Base-by-base conservation (phyloP, 2,329 filamentous ascomycete genomes). In the Hypoxylon sp. region DNA sequence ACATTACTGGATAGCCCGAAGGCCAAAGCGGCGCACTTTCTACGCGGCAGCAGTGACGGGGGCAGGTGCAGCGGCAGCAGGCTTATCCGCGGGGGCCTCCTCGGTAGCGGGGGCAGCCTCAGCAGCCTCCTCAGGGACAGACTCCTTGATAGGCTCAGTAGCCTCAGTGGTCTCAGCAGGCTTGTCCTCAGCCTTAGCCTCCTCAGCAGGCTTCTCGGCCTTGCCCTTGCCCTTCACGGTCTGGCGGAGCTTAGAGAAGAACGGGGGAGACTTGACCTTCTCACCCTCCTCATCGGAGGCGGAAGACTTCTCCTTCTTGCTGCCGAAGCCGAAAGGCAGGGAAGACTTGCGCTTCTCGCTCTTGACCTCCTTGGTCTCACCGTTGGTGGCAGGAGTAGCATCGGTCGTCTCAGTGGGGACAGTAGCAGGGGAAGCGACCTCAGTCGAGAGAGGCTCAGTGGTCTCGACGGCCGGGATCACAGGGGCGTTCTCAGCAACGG, bases 271-370 rank as follows among this genome's bases (percentile, higher is more conserved):
- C 73, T 78, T 76, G 55, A 69, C 63, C 76, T 81, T 81, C 72
- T 83, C 78, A 60, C 82, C 78, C 68, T 89, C 86, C 63, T 84
- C 79, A 59, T 86, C 86, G 1, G 80, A 80, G 25, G 74, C 66
- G 34, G 75, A 70, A 16, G 65, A 51, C 73, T 82, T 81, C 71
- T 88, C 86, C 80, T 93, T 93, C 82, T 90, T 88, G 74, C 90
- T 88, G 74, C 90, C 85, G 67, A 84, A 86, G 65, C 84, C 84
- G 74, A 95, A 95, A 37, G 80, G 80, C 6, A 84, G 73, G 67
- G 92, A 87, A 61, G 90, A 94, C 74, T 86, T 85, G 73, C 91
- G 89, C 89, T 95, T 96, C 73, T 83, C 80, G 36, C 72, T 72
- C 84, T 90, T 91, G 63, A 83, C 81, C 74, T 84, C 83, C 72